Evolutionary conservation across 1,139 yeast species (phyloP), one percentile per base, ranked within the genome.

Genomic region (Candida sanyaensis): DNA sequence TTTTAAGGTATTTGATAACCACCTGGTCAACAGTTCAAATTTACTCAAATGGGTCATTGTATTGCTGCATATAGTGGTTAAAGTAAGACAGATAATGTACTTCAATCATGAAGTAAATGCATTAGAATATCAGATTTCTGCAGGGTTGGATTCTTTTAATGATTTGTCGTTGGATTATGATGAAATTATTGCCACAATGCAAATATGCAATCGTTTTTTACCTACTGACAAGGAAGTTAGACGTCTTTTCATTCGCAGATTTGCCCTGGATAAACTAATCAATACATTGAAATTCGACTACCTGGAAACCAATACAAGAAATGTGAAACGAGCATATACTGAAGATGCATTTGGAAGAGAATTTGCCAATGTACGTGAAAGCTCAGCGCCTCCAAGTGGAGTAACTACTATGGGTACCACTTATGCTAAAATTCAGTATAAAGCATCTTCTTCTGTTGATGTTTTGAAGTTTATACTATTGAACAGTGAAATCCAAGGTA

Each of bases 1-100:
- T 4, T 50, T 47, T 37, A 41, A 45, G 13, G 26, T 28, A 4
- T 53, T 50, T 27, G 37, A 44, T 37, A 34, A 31, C 24, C 45
- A 44, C 17, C 23, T 33, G 23, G 36, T 44, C 9, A 36, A 40
- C 8, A 36, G 48, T 27, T 32, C 28, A 5, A 41, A 27, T 30
- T 46, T 39, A 26, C 47, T 54, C 27, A 38, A 46, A 17, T 54
- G 57, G 57, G 10, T 46, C 3, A 36, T 53, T 10, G 24, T 46
- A 5, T 31, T 46, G 17, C 47, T 44, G 47, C 37, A 43, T 27
- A 28, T 49, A 23, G 32, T 34, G 6, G 32, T 43, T 13, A 36
- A 27, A 31, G 21, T 47, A 4, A 37, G 43, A 12, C 24, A 37
- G 7, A 24, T 42, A 32, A 12, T 42, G 11, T 13, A 17, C n/a